These are phyloP conservation scores for Vigna mungo DNA, from an alignment of 306 rosid genomes.

Conservation along the genomic window DNA sequence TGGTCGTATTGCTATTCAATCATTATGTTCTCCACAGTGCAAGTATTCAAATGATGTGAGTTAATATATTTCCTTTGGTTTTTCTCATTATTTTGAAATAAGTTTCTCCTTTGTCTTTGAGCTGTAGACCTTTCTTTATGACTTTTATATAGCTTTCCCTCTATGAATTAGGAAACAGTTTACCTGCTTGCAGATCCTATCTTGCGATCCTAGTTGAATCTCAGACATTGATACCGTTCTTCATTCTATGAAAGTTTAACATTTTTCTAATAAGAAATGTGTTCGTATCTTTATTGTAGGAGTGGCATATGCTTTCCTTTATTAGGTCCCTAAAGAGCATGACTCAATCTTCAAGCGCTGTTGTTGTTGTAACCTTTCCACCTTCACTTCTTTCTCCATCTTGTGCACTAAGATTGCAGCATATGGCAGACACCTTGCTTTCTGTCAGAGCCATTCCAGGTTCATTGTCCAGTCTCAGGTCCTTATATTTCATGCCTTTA, in stretches of 20 bases:
- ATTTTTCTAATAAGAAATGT: slow-evolving; percentile 25
- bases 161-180: slow-evolving; percentile 23
- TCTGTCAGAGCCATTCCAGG: slow-evolving; percentile 90
- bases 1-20: slow-evolving; percentile 87
- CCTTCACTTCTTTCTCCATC: slow-evolving; percentile 73
- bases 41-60: slow-evolving; percentile 73
- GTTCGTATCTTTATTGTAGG: slow-evolving; percentile 55
- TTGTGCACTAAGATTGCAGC: slow-evolving; percentile 82
- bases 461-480: slow-evolving; percentile 46
- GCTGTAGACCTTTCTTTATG: background rate
- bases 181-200: slow-evolving; percentile 15
- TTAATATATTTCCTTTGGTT: background rate
- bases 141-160: slow-evolving; percentile 14
- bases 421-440: slow-evolving; percentile 89
- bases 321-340: slow-evolving; percentile 72
- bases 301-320: slow-evolving; percentile 91
- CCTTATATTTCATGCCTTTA: slow-evolving; percentile 24
- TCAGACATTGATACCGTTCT: slow-evolving; percentile 13
- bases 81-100: background rate
- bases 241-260: slow-evolving; percentile 10
- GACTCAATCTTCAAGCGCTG: slow-evolving; percentile 76
- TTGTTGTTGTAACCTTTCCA: slow-evolving; percentile 77
- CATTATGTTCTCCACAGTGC: slow-evolving; percentile 91
- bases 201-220: slow-evolving; percentile 2
- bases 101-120: slow-evolving; percentile 27